Base-by-base conservation (phyloP, 129 eudicot species). In the Centrapalus pauciflorus region DNA sequence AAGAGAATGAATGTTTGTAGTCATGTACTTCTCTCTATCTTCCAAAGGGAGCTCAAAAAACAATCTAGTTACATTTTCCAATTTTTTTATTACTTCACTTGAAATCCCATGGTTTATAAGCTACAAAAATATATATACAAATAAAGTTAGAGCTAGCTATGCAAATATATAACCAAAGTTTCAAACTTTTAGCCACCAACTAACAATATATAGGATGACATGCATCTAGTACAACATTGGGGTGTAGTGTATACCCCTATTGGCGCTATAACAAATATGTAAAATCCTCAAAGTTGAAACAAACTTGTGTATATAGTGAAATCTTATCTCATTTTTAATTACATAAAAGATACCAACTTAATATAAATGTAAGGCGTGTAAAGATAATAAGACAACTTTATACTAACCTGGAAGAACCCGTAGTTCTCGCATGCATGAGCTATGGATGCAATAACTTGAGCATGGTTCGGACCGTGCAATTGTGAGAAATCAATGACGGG, bases 361-460 rank as follows among this genome's bases (percentile, higher is more conserved):
- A 2, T 29, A 7, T 50, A 0, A 13, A 3, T 0, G 4, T 28
- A n/a, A n/a, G n/a, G n/a, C n/a, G n/a, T n/a, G n/a, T n/a, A n/a
- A n/a, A n/a, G n/a, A n/a, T n/a, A n/a, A n/a, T n/a, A n/a, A n/a
- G n/a, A n/a, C n/a, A n/a, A n/a, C n/a, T n/a, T n/a, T n/a, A n/a
- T n/a, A 70, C 77, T 38, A 16, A 88, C 96, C 93, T 88, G 96
- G 65, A 88, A 85, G 55, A 85, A 82, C 2, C 96, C 96, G 26
- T 77, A 81, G 40, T 80, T 69, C 67, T 88, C 80, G 43, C 96
- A 88, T 52, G 96, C 93, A 32, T 73, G 11, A 30, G 87, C 66
- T 17, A 88, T 83, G 13, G 88, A 74, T 2, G 69, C 9, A 1
- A 85, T 82, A 56, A 74, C 85, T 51, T 70, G 80, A 3, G 70